Base-by-base conservation (phyloP, 1,284 basidiomycete species). In the Ustilago xerochloae region DNA sequence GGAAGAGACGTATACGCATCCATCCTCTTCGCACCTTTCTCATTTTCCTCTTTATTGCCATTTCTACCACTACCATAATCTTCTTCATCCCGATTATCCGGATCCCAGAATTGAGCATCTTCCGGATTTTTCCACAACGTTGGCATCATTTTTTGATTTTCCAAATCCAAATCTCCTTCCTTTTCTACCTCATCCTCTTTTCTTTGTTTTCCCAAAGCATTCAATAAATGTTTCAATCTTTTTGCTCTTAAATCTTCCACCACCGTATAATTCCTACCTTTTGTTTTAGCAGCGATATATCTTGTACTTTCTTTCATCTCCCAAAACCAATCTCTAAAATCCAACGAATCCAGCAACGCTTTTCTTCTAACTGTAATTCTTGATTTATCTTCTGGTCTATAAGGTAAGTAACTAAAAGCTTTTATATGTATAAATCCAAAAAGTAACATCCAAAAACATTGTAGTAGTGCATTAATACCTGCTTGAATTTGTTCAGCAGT, bases 401-500 rank as follows among this genome's bases (percentile, higher is more conserved):
- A 92, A 0, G 88, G 88, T 67, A 88, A 88, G 84, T 92, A 92
- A 13, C 89, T 88, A 86, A 92, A 93, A 1, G 91, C 91, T 48
- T 88, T 87, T 84, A 93, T 87, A 82, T 93, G 91, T 6, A 92
- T 81, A 54, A 91, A 88, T 3, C 89, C 90, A 76, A 91, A 85
- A 26, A 84, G 35, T 28, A 81, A 60, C 85, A 93, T 93, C 85
- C 92, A 91, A 63, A 91, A 88, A 1, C 90, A 91, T 75, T 91
- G 89, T 3, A 90, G 79, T 6, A 92, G 84, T 0, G 91, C 91
- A 18, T 88, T 88, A 53, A 91, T 88, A 2, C 91, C 91, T 24
- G 91, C 90, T 75, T 90, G 90, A 72, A 92, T 90, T 78, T 92
- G 90, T 20, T 89, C 89, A 4, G 90, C 89, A 1, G 91, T 91